These are phyloP conservation scores for Hymenoscyphus scutula DNA, from an alignment of 2,329 filamentous ascomycete species.

Conservation along the genomic window DNA sequence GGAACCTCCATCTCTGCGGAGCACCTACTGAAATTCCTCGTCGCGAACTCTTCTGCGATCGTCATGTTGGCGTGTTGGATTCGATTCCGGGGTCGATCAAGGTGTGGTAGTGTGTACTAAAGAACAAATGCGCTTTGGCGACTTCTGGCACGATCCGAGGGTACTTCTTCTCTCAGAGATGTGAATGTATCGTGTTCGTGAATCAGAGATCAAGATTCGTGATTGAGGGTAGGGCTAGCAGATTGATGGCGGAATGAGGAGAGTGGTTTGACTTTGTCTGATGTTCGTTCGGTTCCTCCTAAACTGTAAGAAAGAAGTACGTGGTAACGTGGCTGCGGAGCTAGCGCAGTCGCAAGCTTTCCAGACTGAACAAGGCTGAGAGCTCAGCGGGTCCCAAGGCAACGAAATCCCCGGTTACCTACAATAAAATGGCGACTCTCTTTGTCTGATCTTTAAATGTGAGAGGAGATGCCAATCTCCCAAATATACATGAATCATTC, in stretches of 20 bases:
- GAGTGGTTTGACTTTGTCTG: not conserved
- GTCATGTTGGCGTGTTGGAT: conserved; percentile 54
- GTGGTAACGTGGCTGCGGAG: not conserved
- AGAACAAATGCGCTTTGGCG: conserved; percentile 9
- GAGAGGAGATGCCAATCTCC: not conserved
- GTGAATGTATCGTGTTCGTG: not conserved
- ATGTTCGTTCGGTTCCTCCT: not conserved
- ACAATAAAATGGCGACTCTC: not conserved
- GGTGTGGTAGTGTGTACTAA: not conserved
- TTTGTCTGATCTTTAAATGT: not conserved
- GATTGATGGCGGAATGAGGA: not conserved
- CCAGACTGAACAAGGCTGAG: conserved; percentile 7
- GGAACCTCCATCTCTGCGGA: not conserved
- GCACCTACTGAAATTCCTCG: conserved; percentile 69
- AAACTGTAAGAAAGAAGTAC: conserved; percentile 10
- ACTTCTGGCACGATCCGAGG: not conserved
- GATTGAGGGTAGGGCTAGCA: not conserved
- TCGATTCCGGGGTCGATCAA: conserved; percentile 10
- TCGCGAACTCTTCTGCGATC: conserved; percentile 69
- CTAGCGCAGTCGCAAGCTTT: conserved; percentile 7
- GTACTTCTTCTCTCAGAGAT: not conserved
- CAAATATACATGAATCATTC: not conserved
- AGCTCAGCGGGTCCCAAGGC: not conserved
- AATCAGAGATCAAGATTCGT: not conserved
- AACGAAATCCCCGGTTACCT: conserved; percentile 1